A percentile compares a stretch with the other conserved stretches of the same genome.
phyloP scores from a whole-genome alignment of 805 yeast species.

The Candida fluviatilis region DNA sequence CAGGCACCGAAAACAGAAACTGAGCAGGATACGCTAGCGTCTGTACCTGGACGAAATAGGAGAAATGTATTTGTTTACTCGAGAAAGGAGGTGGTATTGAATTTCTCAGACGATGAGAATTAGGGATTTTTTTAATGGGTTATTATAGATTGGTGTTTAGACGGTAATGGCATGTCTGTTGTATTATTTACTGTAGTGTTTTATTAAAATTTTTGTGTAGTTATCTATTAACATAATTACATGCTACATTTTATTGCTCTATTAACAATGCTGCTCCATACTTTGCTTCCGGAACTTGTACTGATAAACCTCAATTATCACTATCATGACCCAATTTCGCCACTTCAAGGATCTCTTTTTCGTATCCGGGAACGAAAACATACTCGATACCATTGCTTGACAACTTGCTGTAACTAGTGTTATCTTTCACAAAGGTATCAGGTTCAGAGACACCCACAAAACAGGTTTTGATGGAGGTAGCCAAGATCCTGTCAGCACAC shows the following conservation, averaged over 20 bases:
- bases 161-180: no score
- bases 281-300: no score
- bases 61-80: slow-evolving; percentile 37
- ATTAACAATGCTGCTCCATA: no score
- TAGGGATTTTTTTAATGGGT: no score
- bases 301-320: slow-evolving; percentile 7
- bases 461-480: slow-evolving; percentile 57
- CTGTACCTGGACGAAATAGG: slow-evolving; percentile 12
- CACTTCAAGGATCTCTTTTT: slow-evolving; percentile 58
- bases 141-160: no score
- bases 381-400: slow-evolving; percentile 61
- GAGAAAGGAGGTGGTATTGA: slow-evolving; percentile 31
- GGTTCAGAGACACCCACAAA: slow-evolving; percentile 95
- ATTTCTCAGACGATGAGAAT: slow-evolving; percentile 20
- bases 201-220: no score
- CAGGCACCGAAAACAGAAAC: neutral
- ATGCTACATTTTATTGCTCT: no score
- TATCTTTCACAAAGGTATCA: slow-evolving; percentile 76
- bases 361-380: slow-evolving; percentile 79
- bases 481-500: slow-evolving; percentile 76
- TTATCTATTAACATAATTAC: no score
- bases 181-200: no score
- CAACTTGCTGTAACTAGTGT: slow-evolving; percentile 57
- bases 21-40: slow-evolving; percentile 1
- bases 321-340: slow-evolving; percentile 72